Evolutionary conservation across 2,329 filamentous ascomycete genomes (phyloP).

Genomic region (Hirsutella rhossiliensis): DNA sequence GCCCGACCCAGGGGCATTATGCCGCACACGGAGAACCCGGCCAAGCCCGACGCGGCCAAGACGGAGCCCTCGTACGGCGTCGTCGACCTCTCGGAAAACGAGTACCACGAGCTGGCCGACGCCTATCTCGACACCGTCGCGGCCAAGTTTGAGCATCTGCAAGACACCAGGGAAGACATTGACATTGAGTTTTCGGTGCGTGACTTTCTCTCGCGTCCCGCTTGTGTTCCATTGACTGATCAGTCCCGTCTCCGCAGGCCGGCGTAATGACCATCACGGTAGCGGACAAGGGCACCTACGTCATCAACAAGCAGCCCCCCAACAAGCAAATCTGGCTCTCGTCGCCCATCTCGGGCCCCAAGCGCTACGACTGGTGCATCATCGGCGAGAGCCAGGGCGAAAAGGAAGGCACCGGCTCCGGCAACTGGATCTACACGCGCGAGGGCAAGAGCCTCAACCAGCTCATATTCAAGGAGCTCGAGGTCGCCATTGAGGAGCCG

Average conservation of each 20-base stretch:
- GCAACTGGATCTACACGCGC: slow-evolving; percentile 79
- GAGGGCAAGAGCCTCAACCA: slow-evolving; percentile 68
- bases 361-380: slow-evolving; percentile 85
- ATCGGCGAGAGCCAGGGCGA: slow-evolving; percentile 55
- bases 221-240: neutral
- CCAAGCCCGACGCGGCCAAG: slow-evolving; percentile 26
- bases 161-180: slow-evolving; percentile 62
- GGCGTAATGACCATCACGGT: slow-evolving; percentile 73
- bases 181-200: slow-evolving; percentile 85
- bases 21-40: slow-evolving; percentile 45
- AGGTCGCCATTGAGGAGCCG: slow-evolving; percentile 41
- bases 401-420: slow-evolving; percentile 63
- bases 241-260: slow-evolving; percentile 41
- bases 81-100: slow-evolving; percentile 51
- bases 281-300: slow-evolving; percentile 64
- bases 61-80: slow-evolving; percentile 31
- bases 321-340: slow-evolving; percentile 98
- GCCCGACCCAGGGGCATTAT: slow-evolving; percentile 37
- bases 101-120: slow-evolving; percentile 73
- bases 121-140: slow-evolving; percentile 52
- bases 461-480: slow-evolving; percentile 65
- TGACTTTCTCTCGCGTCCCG: slow-evolving; percentile 6
- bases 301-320: slow-evolving; percentile 96
- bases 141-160: slow-evolving; percentile 54
- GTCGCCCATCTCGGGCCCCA: slow-evolving; percentile 81